Conservation (phyloP, 306 rosid species). For the Morella rubra region DNA sequence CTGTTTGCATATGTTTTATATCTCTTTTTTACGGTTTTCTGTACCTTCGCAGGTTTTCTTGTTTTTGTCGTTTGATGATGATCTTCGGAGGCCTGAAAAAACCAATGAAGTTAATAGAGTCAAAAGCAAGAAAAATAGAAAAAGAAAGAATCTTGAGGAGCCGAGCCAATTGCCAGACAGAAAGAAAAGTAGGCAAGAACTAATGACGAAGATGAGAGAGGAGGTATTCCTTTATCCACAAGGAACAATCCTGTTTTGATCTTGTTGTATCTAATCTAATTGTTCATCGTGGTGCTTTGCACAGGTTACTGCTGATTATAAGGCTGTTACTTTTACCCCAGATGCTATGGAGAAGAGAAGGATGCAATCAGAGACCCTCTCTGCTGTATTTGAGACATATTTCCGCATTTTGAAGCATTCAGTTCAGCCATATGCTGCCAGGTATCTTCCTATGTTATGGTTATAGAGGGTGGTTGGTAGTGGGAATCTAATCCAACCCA, state of each 20-base stretch:
- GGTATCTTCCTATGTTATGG: slow-evolving; percentile 44
- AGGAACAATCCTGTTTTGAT: slow-evolving; percentile 23
- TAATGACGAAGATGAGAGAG: slow-evolving; percentile 62
- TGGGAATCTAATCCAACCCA: slow-evolving; percentile 7
- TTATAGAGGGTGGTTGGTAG: background rate
- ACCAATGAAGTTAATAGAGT: slow-evolving; percentile 51
- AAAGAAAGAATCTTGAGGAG: slow-evolving; percentile 62
- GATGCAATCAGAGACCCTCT: slow-evolving; percentile 85
- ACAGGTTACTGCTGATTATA: slow-evolving; percentile 94
- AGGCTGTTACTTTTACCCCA: slow-evolving; percentile 73
- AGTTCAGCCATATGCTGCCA: slow-evolving; percentile 46
- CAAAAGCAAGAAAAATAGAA: slow-evolving; percentile 56
- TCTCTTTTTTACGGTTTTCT: slow-evolving; percentile 19
- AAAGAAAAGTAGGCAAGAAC: slow-evolving; percentile 66
- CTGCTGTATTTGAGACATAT: slow-evolving; percentile 90
- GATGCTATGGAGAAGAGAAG: slow-evolving; percentile 67
- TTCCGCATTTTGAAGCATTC: slow-evolving; percentile 87
- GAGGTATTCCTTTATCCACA: slow-evolving; percentile 55
- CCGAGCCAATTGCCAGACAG: slow-evolving; percentile 52
- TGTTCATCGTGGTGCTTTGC: slow-evolving; percentile 21
- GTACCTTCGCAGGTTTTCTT: slow-evolving; percentile 70
- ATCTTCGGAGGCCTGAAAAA: slow-evolving; percentile 65
- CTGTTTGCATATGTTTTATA: background rate
- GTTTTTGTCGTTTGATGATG: slow-evolving; percentile 75
- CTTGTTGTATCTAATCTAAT: slow-evolving; percentile 19